These are phyloP conservation scores for Tetradesmus lagerheimii DNA, from an alignment of 139 green algal species.

Conservation along the genomic window DNA sequence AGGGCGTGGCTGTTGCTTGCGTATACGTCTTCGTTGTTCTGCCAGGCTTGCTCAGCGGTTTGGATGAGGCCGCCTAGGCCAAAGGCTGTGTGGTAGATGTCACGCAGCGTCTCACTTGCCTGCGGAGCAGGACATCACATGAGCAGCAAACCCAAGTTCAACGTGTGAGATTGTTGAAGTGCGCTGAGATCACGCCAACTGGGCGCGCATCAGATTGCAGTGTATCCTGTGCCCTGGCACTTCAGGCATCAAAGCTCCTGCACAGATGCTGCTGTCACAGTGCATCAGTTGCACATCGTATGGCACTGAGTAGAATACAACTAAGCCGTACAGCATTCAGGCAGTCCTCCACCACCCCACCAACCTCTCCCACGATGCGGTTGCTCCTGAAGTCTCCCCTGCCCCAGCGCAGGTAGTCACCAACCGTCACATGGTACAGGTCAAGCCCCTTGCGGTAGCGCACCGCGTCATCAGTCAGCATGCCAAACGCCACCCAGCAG, in stretches of 20 bases:
- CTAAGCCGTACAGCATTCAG: no score
- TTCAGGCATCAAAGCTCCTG: no score
- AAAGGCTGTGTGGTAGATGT: slow-evolving; percentile 39
- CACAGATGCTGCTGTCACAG: no score
- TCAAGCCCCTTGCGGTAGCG: slow-evolving; percentile 1
- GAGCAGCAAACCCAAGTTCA: no score
- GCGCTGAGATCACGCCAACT: no score
- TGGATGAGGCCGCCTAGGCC: slow-evolving; percentile 9
- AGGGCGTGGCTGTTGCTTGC: slow-evolving; percentile 3
- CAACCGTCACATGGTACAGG: neutral
- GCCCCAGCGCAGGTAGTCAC: slow-evolving; percentile 16
- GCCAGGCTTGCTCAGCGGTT: slow-evolving; percentile 28
- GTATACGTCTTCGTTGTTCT: slow-evolving; percentile 43
- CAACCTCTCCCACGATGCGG: neutral
- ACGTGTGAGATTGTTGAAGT: no score
- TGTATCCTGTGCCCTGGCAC: no score
- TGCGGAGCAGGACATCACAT: no score
- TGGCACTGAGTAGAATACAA: no score
- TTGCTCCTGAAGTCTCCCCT: neutral
- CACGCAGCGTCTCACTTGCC: slow-evolving; percentile 30
- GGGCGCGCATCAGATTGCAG: no score
- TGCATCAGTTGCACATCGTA: no score
- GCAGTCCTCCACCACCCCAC: no score
- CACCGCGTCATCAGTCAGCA: slow-evolving; percentile 17
- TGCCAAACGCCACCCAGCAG: neutral